Conservation (phyloP, 768 basidiomycete species). For the Lentinula edodes region DNA sequence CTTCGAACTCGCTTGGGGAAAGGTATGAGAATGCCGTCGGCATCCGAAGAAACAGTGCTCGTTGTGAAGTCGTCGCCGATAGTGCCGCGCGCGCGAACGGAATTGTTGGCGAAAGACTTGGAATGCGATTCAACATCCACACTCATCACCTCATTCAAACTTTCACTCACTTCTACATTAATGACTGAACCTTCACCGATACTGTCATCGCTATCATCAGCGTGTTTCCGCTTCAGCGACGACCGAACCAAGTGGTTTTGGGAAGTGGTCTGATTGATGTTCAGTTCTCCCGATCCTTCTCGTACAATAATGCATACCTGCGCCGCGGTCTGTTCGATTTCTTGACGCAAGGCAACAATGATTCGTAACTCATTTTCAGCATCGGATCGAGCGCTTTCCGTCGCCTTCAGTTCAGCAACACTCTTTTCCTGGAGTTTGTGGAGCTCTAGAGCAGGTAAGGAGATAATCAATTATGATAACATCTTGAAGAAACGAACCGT, state of each 20-base stretch:
- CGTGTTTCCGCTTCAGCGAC: slow-evolving; percentile 6
- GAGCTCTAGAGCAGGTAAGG: not conserved
- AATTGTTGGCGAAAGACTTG: not conserved
- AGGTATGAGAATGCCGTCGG: not conserved
- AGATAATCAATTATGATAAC: not conserved
- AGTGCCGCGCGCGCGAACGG: not conserved
- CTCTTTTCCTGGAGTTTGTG: not conserved
- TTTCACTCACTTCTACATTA: not conserved
- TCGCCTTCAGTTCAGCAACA: not conserved
- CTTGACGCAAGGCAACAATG: not conserved
- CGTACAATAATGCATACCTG: not conserved
- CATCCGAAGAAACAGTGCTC: not conserved
- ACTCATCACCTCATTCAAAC: not conserved
- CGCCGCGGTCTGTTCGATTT: not conserved
- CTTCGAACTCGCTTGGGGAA: not conserved
- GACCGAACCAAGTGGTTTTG: not conserved
- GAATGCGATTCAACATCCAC: not conserved
- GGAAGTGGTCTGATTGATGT: not conserved
- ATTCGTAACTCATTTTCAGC: not conserved
- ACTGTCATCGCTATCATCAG: slow-evolving; percentile 1
- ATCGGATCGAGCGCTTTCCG: not conserved
- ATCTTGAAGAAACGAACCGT: not conserved
- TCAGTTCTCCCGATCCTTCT: not conserved
- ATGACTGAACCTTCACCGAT: not conserved
- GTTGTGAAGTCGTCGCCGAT: not conserved